Conservation (phyloP, 2,329 filamentous ascomycete genomes). For the Cladosporium sp. region DNA sequence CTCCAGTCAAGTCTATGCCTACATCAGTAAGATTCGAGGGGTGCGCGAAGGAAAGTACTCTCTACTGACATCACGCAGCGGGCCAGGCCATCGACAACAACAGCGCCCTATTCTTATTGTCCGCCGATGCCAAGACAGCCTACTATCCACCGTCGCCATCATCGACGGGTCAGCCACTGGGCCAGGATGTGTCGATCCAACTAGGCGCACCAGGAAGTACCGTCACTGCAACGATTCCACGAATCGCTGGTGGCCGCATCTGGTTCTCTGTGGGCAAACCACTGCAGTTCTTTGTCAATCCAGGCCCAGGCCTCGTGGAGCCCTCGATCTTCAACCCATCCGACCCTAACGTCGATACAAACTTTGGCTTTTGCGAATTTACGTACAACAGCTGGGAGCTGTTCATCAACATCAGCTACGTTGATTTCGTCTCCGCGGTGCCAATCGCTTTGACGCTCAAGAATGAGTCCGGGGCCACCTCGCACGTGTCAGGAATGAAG, state of each 20-base stretch:
- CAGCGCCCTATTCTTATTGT: slow-evolving; percentile 28
- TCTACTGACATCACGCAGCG: slow-evolving; percentile 15
- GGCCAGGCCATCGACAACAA: slow-evolving; percentile 31
- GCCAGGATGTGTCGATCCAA: slow-evolving; percentile 38
- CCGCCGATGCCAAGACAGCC: slow-evolving; percentile 29
- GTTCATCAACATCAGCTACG: slow-evolving; percentile 40
- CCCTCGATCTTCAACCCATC: slow-evolving; percentile 31
- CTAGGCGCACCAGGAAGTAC: slow-evolving; percentile 33
- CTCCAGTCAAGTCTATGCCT: slow-evolving; percentile 29
- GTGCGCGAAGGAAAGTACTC: not conserved
- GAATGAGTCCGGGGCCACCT: slow-evolving; percentile 32
- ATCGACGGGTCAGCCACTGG: slow-evolving; percentile 30
- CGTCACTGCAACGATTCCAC: slow-evolving; percentile 29
- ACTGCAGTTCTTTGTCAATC: slow-evolving; percentile 31
- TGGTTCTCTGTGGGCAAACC: slow-evolving; percentile 31
- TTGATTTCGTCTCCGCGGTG: slow-evolving; percentile 36
- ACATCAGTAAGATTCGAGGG: slow-evolving; percentile 44
- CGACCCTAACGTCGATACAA: slow-evolving; percentile 41
- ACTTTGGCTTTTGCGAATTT: slow-evolving; percentile 44
- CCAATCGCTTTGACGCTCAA: slow-evolving; percentile 36
- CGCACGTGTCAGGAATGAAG: slow-evolving; percentile 54
- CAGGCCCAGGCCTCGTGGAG: slow-evolving; percentile 32
- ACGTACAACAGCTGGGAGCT: slow-evolving; percentile 42
- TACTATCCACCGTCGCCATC: slow-evolving; percentile 32
- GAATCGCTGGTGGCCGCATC: slow-evolving; percentile 32